These are phyloP conservation scores for Aspergillus cavernicola DNA, from an alignment of 495 filamentous ascomycete genomes.

Conservation along the genomic window DNA sequence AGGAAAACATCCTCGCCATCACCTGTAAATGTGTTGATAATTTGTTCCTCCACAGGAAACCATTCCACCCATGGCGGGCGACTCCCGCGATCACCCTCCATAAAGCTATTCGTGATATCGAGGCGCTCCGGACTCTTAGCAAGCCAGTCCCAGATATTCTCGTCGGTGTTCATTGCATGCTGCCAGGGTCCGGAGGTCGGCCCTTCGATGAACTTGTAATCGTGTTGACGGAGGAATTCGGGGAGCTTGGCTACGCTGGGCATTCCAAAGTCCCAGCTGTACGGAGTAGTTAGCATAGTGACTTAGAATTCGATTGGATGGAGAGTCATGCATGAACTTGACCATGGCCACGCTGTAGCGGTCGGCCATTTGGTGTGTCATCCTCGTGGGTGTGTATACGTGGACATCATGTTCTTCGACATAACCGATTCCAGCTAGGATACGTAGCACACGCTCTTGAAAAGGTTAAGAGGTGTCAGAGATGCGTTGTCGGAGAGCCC, in stretches of 20 bases:
- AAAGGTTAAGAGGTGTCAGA: not conserved
- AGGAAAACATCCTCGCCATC: slow-evolving; percentile 30
- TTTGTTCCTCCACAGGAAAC: slow-evolving; percentile 27
- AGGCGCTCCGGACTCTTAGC: slow-evolving; percentile 5
- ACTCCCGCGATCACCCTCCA: slow-evolving; percentile 21
- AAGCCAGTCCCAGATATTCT: slow-evolving; percentile 25
- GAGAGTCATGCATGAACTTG: slow-evolving; percentile 12
- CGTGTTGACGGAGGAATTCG: slow-evolving; percentile 15
- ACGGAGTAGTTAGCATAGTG: not conserved
- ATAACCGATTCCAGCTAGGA: slow-evolving; percentile 18
- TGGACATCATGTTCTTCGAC: slow-evolving; percentile 15
- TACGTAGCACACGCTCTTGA: slow-evolving; percentile 18
- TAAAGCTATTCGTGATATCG: slow-evolving; percentile 22
- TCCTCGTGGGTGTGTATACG: slow-evolving; percentile 9
- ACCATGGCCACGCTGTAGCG: slow-evolving; percentile 11
- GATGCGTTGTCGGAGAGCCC: not conserved
- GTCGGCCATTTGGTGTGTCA: slow-evolving; percentile 20
- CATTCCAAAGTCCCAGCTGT: slow-evolving; percentile 17
- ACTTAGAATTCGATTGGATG: too few species aligned
- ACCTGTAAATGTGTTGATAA: slow-evolving; percentile 13
- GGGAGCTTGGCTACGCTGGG: slow-evolving; percentile 15
- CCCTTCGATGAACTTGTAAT: slow-evolving; percentile 14
- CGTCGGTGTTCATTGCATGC: slow-evolving; percentile 10
- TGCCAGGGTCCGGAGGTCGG: slow-evolving; percentile 12
- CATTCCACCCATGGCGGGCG: slow-evolving; percentile 27